Conservation (phyloP, 768 basidiomycete genomes). For the Kwoniella dendrophila region DNA sequence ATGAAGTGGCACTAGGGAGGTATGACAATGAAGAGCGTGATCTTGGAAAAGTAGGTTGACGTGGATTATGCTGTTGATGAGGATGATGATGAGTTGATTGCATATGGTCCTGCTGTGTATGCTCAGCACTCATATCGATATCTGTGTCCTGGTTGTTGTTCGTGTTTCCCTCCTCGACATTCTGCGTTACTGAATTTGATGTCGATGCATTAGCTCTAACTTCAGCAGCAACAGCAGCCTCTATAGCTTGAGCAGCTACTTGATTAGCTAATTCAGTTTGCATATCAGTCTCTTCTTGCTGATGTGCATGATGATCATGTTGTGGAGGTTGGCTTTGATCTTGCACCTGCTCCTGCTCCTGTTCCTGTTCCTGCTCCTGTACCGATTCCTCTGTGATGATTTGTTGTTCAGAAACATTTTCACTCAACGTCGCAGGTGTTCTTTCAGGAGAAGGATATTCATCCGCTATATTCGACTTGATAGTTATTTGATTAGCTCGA, state of each 20-base stretch:
- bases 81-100: not conserved
- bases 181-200: no score
- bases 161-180: constrained; percentile 6
- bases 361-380: not conserved
- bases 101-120: not conserved
- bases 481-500: no score
- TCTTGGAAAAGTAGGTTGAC: constrained; percentile 26
- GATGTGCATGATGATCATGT: not conserved
- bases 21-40: no score
- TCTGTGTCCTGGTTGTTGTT: not conserved
- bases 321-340: not conserved
- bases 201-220: constrained; percentile 9
- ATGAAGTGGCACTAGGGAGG: no score
- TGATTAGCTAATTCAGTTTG: constrained; percentile 36
- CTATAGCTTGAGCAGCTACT: constrained; percentile 37
- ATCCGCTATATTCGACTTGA: constrained; percentile 39
- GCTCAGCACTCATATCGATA: not conserved
- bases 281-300: constrained; percentile 30
- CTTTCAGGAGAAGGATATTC: constrained; percentile 43
- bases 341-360: not conserved
- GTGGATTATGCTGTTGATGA: constrained; percentile 10
- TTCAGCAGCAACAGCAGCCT: constrained; percentile 30
- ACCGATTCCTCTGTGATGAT: no score
- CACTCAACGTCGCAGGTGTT: constrained; percentile 6
- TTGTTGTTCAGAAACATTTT: no score